phyloP scores from a whole-genome alignment of 345 rosid species.

The Aegle marmelos region DNA sequence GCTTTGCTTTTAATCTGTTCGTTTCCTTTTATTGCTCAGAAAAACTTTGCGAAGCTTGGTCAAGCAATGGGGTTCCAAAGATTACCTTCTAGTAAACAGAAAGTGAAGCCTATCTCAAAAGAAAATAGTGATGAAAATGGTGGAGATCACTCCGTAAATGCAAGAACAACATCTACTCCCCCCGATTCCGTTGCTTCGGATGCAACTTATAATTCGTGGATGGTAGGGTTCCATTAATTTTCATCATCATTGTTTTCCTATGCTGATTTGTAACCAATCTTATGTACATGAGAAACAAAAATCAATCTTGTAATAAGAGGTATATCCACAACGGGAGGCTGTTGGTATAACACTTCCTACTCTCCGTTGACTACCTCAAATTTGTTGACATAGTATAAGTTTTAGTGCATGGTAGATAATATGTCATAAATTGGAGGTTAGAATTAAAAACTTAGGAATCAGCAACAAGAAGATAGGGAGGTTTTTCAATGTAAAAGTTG shows the following conservation, averaged over 20 bases:
- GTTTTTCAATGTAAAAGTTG: too few relatives aligned
- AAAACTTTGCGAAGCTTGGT: conserved; percentile 20
- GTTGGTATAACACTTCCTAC: too few relatives aligned
- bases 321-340: too few relatives aligned
- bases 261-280: neutral
- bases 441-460: too few relatives aligned
- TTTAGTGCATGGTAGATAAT: too few relatives aligned
- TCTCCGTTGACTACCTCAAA: neutral
- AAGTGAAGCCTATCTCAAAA: conserved; percentile 10
- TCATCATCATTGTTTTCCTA: neutral
- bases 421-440: neutral
- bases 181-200: conserved; percentile 8
- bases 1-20: neutral
- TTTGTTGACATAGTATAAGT: neutral
- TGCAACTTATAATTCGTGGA: conserved; percentile 34
- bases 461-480: too few relatives aligned
- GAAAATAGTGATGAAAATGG: neutral
- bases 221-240: conserved; percentile 26
- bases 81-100: conserved; percentile 20
- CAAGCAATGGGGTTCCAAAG: conserved; percentile 32
- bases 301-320: neutral
- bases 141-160: neutral
- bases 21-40: neutral
- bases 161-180: conserved; percentile 7
- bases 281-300: neutral